These are phyloP conservation scores for Metschnikowia dekortorum DNA, from an alignment of 805 yeast genomes.

Conservation along the genomic window DNA sequence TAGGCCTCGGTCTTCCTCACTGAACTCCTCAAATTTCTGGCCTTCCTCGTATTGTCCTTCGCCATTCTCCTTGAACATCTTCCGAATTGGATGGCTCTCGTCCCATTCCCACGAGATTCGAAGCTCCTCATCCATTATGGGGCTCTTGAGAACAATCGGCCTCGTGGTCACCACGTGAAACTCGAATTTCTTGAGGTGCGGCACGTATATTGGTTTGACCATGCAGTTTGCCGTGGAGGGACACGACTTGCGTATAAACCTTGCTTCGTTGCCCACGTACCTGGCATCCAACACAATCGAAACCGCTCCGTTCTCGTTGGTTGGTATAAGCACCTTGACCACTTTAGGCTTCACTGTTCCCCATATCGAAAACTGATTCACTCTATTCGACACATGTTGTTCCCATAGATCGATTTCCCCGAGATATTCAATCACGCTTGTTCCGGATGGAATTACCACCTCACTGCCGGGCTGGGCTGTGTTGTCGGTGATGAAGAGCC, in stretches of 20 bases:
- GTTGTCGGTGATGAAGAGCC: slow-evolving; percentile 44
- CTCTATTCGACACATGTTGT: slow-evolving; percentile 57
- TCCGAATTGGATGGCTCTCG: slow-evolving; percentile 63
- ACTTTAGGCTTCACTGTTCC: slow-evolving; percentile 56
- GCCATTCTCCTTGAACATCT: slow-evolving; percentile 35
- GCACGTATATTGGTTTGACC: slow-evolving; percentile 45
- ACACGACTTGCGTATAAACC: slow-evolving; percentile 76
- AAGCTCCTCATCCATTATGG: slow-evolving; percentile 51
- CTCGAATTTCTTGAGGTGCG: slow-evolving; percentile 38
- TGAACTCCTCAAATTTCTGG: slow-evolving; percentile 49
- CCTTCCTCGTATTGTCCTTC: slow-evolving; percentile 21
- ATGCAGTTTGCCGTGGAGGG: slow-evolving; percentile 61
- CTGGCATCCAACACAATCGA: slow-evolving; percentile 78
- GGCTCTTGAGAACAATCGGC: slow-evolving; percentile 38
- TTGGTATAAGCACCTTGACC: slow-evolving; percentile 28
- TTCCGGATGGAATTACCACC: slow-evolving; percentile 37
- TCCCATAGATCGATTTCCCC: slow-evolving; percentile 72
- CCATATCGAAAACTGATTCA: slow-evolving; percentile 73
- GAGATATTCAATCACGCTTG: slow-evolving; percentile 54
- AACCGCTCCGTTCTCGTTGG: slow-evolving; percentile 18
- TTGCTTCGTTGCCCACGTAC: slow-evolving; percentile 65
- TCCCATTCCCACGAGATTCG: slow-evolving; percentile 92
- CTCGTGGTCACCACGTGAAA: slow-evolving; percentile 55
- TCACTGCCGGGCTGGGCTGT: slow-evolving; percentile 10
- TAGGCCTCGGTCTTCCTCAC: slow-evolving; percentile 49